Percentiles rank a stretch among this genome's conserved stretches.
Evolutionary conservation across 345 rosid species (phyloP).

Genomic region (Lagerstroemia speciosa): DNA sequence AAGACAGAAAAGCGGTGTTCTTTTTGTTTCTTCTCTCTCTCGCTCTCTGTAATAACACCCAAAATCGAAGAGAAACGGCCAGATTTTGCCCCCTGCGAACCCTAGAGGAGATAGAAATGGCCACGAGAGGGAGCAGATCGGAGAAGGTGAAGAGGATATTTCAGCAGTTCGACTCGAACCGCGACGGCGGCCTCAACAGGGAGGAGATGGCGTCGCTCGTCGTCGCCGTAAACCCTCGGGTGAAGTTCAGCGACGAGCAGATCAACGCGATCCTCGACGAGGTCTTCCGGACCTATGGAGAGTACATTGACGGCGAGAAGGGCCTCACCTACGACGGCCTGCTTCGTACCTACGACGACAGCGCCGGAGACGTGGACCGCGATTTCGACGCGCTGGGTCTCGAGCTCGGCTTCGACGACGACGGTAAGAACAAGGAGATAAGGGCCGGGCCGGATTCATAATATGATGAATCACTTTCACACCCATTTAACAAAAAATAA

Average conservation of each 20-base stretch:
- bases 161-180: constrained; percentile 74
- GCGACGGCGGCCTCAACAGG: constrained; percentile 85
- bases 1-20: not conserved
- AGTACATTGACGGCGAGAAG: constrained; percentile 73
- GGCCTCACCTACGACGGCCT: constrained; percentile 85
- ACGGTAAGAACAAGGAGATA: constrained; percentile 14
- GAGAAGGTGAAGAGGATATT: constrained; percentile 92
- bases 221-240: constrained; percentile 93
- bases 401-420: constrained; percentile 46
- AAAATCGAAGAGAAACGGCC: not conserved
- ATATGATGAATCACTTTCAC: too few species aligned
- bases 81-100: not conserved
- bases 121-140: constrained; percentile 90
- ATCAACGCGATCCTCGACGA: constrained; percentile 93
- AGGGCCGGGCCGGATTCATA: constrained; percentile 19
- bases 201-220: constrained; percentile 93
- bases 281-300: constrained; percentile 85
- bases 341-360: constrained; percentile 93
- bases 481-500: too few species aligned
- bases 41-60: not conserved
- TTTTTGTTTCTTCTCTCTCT: not conserved
- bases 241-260: constrained; percentile 95
- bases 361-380: constrained; percentile 95
- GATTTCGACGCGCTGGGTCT: constrained; percentile 93
- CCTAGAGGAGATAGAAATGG: constrained; percentile 23